Conservation (phyloP, 805 yeast species). For the Maudiozyma barnettii region DNA sequence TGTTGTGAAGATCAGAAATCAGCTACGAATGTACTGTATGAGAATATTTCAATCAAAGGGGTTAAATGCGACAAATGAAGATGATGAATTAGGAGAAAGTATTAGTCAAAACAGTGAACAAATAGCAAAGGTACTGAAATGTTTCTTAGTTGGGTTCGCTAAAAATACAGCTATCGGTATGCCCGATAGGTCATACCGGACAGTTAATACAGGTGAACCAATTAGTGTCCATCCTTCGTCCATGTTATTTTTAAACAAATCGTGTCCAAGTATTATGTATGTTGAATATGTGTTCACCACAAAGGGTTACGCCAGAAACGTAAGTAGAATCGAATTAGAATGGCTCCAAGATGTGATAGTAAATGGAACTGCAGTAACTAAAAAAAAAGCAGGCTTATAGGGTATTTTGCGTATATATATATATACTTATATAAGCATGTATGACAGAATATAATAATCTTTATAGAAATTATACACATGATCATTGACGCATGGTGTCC, state of each 20-base stretch:
- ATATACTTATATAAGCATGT: neutral
- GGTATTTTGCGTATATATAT: neutral
- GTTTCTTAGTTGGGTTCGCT: conserved; percentile 77
- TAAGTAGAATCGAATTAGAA: conserved; percentile 66
- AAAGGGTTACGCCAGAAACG: conserved; percentile 85
- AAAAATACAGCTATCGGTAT: conserved; percentile 86
- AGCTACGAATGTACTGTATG: conserved; percentile 35
- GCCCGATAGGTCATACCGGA: conserved; percentile 89
- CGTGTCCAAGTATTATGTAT: conserved; percentile 83
- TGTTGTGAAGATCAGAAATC: conserved; percentile 65
- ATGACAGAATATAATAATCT: neutral
- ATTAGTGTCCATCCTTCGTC: conserved; percentile 89
- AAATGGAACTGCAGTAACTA: conserved; percentile 11
- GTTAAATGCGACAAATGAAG: neutral
- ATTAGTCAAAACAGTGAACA: conserved; percentile 24
- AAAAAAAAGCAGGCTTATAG: conserved; percentile 2
- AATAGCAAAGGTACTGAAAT: conserved; percentile 50
- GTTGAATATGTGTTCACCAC: conserved; percentile 89
- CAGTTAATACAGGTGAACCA: conserved; percentile 74
- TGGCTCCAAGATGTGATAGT: conserved; percentile 77
- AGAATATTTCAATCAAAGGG: conserved; percentile 6
- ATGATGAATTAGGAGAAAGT: conserved; percentile 5
- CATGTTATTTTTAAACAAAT: conserved; percentile 62
- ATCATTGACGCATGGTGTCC: too few relatives aligned
- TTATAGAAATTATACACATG: neutral